Conservation (phyloP, 305 asterid genomes). For the Fraxinus angustifolia region DNA sequence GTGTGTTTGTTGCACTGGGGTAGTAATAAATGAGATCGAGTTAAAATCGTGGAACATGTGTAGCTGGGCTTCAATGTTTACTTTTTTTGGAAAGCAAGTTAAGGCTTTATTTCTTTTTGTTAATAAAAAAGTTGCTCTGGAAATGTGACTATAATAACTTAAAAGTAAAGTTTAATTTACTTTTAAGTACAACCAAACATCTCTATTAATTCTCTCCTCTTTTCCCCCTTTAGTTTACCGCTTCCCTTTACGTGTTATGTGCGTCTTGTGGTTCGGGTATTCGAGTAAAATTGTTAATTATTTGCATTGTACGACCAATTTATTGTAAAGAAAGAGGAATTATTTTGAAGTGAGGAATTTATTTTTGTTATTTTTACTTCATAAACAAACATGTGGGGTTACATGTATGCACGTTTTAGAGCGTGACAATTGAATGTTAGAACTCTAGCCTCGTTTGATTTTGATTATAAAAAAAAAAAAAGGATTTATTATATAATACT, state of each 20-base stretch:
- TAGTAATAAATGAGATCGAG: slow-evolving; percentile 30
- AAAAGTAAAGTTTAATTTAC: not conserved
- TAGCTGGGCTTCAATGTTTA: not conserved
- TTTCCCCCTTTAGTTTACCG: not conserved
- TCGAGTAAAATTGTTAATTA: not conserved
- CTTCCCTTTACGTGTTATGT: not conserved
- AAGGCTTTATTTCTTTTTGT: not conserved
- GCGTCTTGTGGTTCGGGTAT: not conserved
- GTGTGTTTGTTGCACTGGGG: slow-evolving; percentile 21
- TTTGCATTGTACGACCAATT: not conserved
- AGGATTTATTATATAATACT: too few species aligned
- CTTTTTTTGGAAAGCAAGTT: not conserved
- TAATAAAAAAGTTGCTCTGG: not conserved
- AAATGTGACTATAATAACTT: not conserved
- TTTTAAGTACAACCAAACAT: not conserved
- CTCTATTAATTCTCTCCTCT: not conserved
- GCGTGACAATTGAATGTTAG: not conserved
- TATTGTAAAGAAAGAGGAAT: not conserved
- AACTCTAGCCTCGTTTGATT: too few species aligned
- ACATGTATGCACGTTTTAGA: not conserved
- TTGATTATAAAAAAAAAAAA: too few species aligned
- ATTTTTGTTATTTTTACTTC: not conserved
- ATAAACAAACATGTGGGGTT: not conserved
- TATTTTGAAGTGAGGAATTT: not conserved
- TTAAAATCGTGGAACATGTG: not conserved